Conservation (phyloP, 2,329 filamentous ascomycete species). For the Colletotrichum sp. region DNA sequence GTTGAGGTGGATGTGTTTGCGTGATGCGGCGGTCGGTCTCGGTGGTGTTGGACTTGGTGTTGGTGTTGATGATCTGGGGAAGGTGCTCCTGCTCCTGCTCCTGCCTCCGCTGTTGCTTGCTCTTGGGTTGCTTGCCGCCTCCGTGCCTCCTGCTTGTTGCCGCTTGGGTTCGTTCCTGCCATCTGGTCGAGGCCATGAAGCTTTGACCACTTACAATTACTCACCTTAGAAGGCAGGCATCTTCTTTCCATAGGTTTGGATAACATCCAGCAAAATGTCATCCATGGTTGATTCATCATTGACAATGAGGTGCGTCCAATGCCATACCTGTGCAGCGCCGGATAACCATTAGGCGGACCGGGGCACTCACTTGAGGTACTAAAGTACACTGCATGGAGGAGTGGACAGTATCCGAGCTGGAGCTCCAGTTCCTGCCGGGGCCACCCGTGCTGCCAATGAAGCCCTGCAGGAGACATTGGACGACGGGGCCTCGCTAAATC, state of each 20-base stretch:
- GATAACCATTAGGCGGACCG: background rate
- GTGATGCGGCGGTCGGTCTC: background rate
- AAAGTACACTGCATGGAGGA: background rate
- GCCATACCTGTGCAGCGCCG: background rate
- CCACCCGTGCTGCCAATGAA: background rate
- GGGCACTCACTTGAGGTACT: background rate
- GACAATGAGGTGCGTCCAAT: background rate
- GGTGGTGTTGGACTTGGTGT: background rate
- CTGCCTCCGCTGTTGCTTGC: background rate
- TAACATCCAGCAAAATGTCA: background rate
- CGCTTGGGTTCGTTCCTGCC: background rate
- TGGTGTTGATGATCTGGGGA: constrained; percentile 7
- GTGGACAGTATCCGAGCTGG: background rate
- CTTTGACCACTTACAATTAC: background rate
- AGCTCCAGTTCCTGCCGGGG: background rate
- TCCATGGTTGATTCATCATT: background rate
- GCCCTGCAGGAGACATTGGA: background rate
- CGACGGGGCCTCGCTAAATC: background rate
- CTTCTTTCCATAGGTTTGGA: background rate
- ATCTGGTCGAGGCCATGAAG: background rate
- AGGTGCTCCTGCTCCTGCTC: background rate
- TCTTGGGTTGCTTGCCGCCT: background rate
- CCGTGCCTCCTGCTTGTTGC: background rate
- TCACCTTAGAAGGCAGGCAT: background rate
- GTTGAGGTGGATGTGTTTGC: background rate